Evolutionary conservation across 768 basidiomycete species (phyloP), one percentile per base, ranked within the genome.

Genomic region (Serendipita indica): DNA sequence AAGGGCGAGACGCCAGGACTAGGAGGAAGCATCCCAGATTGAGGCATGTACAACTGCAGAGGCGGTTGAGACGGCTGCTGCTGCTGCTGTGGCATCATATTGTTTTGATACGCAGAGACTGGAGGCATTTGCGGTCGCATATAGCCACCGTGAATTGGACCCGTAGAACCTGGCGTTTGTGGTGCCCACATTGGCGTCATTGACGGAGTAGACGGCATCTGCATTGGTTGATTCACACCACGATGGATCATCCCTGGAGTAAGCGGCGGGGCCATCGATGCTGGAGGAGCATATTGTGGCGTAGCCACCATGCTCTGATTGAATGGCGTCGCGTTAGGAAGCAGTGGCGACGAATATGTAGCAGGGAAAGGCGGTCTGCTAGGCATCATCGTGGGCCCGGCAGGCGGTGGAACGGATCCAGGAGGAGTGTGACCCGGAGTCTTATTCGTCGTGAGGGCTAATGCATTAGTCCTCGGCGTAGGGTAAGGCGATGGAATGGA

Each of bases 21-120:
- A 3, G 85, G 84, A 14, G 85, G 80, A 62, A 78, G 80, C 71
- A 85, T 75, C 75, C 87, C 81, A 2, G 84, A 80, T 13, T 85
- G 81, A 22, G 78, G 72, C 41, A 43, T 43, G n/a, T 43, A 43
- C n/a, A 43, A n/a, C n/a, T 6, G n/a, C 27, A 43, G 27, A 6
- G 41, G 27, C 3, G 41, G 7, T 43, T 6, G 41, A 43, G 30
- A 20, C 32, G 12, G 30, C 5, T 30, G 57, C n/a, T 57, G 57
- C 16, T 30, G 57, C 4, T 16, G 18, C 7, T 43, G 18, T 18
- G 5, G 41, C 18, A 25, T n/a, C 18, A 43, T 25, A 43, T 43
- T 43, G 5, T n/a, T n/a, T n/a, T 6, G 41, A 0, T 43, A 43
- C n/a, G 41, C 41, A 43, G 18, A 7, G 65, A 82, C 72, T 54